These are phyloP conservation scores for Kodamaea restingae DNA, from an alignment of 805 yeast species.

Conservation along the genomic window DNA sequence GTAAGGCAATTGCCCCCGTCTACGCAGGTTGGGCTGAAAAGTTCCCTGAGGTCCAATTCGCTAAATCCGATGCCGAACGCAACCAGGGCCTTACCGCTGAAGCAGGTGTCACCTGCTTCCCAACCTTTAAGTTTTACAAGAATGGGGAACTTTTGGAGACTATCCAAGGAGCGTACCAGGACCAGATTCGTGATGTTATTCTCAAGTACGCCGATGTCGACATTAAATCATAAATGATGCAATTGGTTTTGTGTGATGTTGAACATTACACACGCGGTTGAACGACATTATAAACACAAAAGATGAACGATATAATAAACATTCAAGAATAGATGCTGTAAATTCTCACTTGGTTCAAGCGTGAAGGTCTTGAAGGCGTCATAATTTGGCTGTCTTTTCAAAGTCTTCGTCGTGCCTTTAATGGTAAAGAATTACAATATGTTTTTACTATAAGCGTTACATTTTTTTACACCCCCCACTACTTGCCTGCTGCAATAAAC, in stretches of 20 bases:
- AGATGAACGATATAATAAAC: not conserved
- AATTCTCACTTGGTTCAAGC: no score
- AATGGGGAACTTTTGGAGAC: constrained; percentile 54
- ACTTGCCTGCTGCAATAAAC: no score
- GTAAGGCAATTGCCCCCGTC: constrained; percentile 64
- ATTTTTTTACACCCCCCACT: no score
- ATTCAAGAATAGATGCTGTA: no score
- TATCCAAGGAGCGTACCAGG: constrained; percentile 63
- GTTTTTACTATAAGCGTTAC: no score
- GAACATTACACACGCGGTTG: no score
- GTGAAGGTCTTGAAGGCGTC: no score
- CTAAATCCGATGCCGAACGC: constrained; percentile 68
- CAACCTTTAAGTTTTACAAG: constrained; percentile 63
- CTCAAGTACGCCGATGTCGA: constrained; percentile 28
- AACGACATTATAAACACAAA: no score
- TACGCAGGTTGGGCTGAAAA: constrained; percentile 41
- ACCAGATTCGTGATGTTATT: constrained; percentile 26
- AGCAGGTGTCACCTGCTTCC: constrained; percentile 69
- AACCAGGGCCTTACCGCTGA: constrained; percentile 56
- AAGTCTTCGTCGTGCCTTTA: no score
- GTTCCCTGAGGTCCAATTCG: constrained; percentile 51
- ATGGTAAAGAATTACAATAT: no score
- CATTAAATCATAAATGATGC: constrained; percentile 1
- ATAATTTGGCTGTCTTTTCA: no score
- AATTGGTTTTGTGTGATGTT: no score